phyloP scores from a whole-genome alignment of 192 early-diverging fungal species.

The Gorgonomyces haynaldii region DNA sequence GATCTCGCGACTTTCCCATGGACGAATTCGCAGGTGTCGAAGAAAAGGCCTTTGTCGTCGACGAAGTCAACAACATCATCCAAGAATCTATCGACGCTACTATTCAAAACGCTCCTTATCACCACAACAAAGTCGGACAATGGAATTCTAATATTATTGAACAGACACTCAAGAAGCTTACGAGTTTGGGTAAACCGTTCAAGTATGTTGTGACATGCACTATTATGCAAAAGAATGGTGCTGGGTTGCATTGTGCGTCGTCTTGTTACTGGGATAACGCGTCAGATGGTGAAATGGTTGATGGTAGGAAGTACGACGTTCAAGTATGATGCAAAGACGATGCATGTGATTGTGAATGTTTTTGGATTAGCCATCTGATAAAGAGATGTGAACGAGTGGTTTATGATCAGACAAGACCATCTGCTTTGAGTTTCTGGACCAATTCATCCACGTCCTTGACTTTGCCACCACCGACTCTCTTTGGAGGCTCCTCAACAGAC shows the following conservation, averaged over 20 bases:
- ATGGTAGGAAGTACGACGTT: slow-evolving; percentile 53
- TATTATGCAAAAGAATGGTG: slow-evolving; percentile 74
- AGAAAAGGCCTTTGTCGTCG: slow-evolving; percentile 53
- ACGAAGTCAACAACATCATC: slow-evolving; percentile 51
- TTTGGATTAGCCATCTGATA: slow-evolving; percentile 45
- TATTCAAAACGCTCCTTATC: slow-evolving; percentile 56
- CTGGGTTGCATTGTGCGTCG: slow-evolving; percentile 62
- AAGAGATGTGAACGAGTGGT: neutral
- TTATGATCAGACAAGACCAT: slow-evolving; percentile 9
- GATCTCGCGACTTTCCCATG: too few species aligned
- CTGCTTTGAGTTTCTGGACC: slow-evolving; percentile 17
- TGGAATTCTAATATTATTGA: slow-evolving; percentile 69
- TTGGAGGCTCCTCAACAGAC: slow-evolving; percentile 84
- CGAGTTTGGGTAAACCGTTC: slow-evolving; percentile 57
- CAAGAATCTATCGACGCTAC: slow-evolving; percentile 58
- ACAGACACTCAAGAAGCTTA: slow-evolving; percentile 50
- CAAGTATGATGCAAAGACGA: slow-evolving; percentile 64
- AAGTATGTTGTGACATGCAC: slow-evolving; percentile 76
- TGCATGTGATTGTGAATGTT: slow-evolving; percentile 69
- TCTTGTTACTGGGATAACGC: slow-evolving; percentile 67
- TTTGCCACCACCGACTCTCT: slow-evolving; percentile 81
- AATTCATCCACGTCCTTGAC: slow-evolving; percentile 83
- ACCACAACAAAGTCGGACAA: slow-evolving; percentile 59
- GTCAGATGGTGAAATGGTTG: slow-evolving; percentile 45
- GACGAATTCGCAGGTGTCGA: slow-evolving; percentile 30